A percentile compares a stretch with the other conserved stretches of the same genome.
These are phyloP conservation scores for Astragalus membranaceus DNA, from an alignment of 306 rosid genomes.

Conservation along the genomic window DNA sequence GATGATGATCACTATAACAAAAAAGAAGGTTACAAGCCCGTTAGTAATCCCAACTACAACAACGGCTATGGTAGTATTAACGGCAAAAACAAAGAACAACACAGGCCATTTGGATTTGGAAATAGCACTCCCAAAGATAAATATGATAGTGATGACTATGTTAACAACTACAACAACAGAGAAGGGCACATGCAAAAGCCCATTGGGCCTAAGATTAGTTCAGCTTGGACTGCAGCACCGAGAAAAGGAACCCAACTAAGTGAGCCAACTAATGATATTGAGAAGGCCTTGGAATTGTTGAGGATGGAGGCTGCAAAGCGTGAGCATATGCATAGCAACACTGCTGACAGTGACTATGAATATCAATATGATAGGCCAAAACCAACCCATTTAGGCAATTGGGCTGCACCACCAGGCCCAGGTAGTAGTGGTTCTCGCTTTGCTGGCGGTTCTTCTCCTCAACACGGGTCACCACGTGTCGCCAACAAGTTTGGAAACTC, in stretches of 20 bases:
- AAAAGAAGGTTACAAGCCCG: slow-evolving; percentile 12
- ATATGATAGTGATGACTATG: background rate
- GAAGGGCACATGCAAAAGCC: background rate
- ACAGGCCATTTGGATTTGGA: slow-evolving; percentile 6
- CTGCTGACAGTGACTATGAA: background rate
- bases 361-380: no score
- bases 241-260: slow-evolving; percentile 29
- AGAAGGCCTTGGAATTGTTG: slow-evolving; percentile 17
- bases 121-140: background rate
- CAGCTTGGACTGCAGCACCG: slow-evolving; percentile 14
- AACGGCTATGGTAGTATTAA: background rate
- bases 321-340: background rate
- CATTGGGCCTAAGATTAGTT: background rate
- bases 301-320: slow-evolving; percentile 21
- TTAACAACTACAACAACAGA: background rate
- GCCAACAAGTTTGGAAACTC: background rate
- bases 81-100: slow-evolving; percentile 7
- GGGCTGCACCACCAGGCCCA: background rate
- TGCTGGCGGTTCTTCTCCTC: background rate
- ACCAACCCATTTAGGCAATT: background rate
- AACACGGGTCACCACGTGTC: no score
- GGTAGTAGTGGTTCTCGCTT: background rate
- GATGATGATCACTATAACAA: background rate
- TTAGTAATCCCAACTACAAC: background rate
- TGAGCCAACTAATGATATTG: slow-evolving; percentile 34